These are phyloP conservation scores for Ceratonia siliqua DNA, from an alignment of 306 rosid genomes.

Conservation along the genomic window DNA sequence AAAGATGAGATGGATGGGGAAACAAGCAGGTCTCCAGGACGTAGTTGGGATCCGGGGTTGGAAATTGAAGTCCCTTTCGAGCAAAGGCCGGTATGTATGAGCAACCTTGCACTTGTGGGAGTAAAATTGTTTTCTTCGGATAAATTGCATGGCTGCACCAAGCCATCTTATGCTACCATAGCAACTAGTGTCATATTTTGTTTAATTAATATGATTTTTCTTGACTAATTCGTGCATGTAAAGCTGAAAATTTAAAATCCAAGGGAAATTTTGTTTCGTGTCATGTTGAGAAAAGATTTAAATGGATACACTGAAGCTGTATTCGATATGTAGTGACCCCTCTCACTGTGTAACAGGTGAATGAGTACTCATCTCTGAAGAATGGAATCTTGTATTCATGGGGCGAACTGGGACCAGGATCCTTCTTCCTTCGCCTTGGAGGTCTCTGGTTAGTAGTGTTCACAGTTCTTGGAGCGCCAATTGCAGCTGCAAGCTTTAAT, in stretches of 20 bases:
- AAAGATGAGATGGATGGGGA: slow-evolving; percentile 72
- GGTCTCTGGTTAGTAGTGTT: slow-evolving; percentile 86
- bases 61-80: slow-evolving; percentile 93
- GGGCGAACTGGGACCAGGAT: slow-evolving; percentile 89
- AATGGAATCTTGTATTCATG: slow-evolving; percentile 73
- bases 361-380: slow-evolving; percentile 92
- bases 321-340: neutral
- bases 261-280: neutral
- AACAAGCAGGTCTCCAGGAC: slow-evolving; percentile 69
- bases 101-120: neutral
- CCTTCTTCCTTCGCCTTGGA: slow-evolving; percentile 90
- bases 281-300: neutral
- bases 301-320: slow-evolving; percentile 16
- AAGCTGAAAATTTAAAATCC: neutral
- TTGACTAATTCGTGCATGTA: neutral
- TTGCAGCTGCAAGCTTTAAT: slow-evolving; percentile 95
- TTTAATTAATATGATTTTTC: neutral
- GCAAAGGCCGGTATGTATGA: slow-evolving; percentile 81
- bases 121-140: slow-evolving; percentile 15
- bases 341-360: slow-evolving; percentile 60
- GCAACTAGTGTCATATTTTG: neutral
- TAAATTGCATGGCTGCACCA: slow-evolving; percentile 22
- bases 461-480: slow-evolving; percentile 77
- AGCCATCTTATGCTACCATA: neutral
- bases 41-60: slow-evolving; percentile 85